Percentiles rank a stretch among this genome's conserved stretches.
These are phyloP conservation scores for Pseudocercospora ulei DNA, from an alignment of 2,329 filamentous ascomycete genomes.

Conservation along the genomic window DNA sequence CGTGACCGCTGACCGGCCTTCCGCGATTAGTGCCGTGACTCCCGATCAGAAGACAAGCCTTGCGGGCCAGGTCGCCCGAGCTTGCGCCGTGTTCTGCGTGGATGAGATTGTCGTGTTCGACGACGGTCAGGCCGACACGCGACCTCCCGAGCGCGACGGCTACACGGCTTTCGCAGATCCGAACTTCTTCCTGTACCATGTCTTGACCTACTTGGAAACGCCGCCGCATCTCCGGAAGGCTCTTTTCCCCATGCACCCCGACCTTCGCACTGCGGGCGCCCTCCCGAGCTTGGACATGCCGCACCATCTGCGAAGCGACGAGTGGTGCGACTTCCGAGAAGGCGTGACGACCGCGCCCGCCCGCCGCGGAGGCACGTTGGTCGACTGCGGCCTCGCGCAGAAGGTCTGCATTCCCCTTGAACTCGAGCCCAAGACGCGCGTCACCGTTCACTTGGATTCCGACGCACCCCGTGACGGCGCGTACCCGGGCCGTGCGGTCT, in stretches of 20 bases:
- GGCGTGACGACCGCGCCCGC: slow-evolving; percentile 51
- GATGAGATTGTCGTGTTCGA: slow-evolving; percentile 79
- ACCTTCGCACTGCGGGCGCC: slow-evolving; percentile 61
- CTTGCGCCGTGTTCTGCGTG: slow-evolving; percentile 70
- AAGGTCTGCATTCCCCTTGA: slow-evolving; percentile 47
- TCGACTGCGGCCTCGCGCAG: slow-evolving; percentile 45
- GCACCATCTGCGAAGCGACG: slow-evolving; percentile 64
- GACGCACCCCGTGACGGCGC: slow-evolving; percentile 29
- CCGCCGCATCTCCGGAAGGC: slow-evolving; percentile 69
- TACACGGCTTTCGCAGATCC: slow-evolving; percentile 64
- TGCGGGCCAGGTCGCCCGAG: slow-evolving; percentile 67
- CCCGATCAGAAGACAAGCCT: slow-evolving; percentile 65
- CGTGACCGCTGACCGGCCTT: slow-evolving; percentile 8
- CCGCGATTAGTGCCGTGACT: slow-evolving; percentile 50
- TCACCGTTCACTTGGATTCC: slow-evolving; percentile 58
- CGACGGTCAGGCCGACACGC: slow-evolving; percentile 47
- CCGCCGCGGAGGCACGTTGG: slow-evolving; percentile 36
- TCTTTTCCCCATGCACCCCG: slow-evolving; percentile 69
- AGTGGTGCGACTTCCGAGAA: slow-evolving; percentile 72
- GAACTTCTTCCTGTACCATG: slow-evolving; percentile 67
- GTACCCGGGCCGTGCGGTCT: slow-evolving; percentile 39
- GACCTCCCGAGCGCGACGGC: slow-evolving; percentile 36
- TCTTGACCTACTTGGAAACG: slow-evolving; percentile 73
- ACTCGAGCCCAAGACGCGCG: slow-evolving; percentile 60
- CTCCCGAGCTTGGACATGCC: slow-evolving; percentile 75